These are phyloP conservation scores for Myochromella boudieri DNA, from an alignment of 768 basidiomycete genomes.

Conservation along the genomic window DNA sequence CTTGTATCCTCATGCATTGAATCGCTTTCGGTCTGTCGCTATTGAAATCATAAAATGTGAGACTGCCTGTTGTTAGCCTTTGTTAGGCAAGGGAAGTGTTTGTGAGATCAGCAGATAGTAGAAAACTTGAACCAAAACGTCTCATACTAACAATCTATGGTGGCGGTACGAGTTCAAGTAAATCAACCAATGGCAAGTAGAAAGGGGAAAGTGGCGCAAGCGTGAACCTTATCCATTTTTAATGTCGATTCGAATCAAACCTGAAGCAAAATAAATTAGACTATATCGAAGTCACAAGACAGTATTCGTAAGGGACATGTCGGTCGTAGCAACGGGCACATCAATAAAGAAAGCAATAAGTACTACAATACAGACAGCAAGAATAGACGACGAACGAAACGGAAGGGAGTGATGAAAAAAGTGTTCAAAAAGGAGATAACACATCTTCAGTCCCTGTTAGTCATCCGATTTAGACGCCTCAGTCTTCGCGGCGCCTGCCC, in stretches of 20 bases:
- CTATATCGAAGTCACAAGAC: background rate
- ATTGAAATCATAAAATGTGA: too few species aligned
- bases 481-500: slow-evolving; percentile 9
- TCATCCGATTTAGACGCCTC: slow-evolving; percentile 12
- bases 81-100: too few species aligned
- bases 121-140: too few species aligned
- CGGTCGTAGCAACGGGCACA: slow-evolving; percentile 8
- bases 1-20: background rate
- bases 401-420: slow-evolving; percentile 1
- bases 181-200: too few species aligned
- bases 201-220: too few species aligned
- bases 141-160: too few species aligned
- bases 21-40: too few species aligned
- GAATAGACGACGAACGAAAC: slow-evolving; percentile 1
- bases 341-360: slow-evolving; percentile 7
- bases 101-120: too few species aligned
- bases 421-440: slow-evolving; percentile 2
- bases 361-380: slow-evolving; percentile 14
- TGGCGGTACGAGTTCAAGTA: too few species aligned
- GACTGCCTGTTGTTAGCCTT: too few species aligned
- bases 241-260: too few species aligned
- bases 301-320: background rate
- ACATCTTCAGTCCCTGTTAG: background rate
- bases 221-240: too few species aligned
- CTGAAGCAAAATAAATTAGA: background rate